phyloP scores from a whole-genome alignment of 2,329 filamentous ascomycete species.

The Intubia oerlemansii region DNA sequence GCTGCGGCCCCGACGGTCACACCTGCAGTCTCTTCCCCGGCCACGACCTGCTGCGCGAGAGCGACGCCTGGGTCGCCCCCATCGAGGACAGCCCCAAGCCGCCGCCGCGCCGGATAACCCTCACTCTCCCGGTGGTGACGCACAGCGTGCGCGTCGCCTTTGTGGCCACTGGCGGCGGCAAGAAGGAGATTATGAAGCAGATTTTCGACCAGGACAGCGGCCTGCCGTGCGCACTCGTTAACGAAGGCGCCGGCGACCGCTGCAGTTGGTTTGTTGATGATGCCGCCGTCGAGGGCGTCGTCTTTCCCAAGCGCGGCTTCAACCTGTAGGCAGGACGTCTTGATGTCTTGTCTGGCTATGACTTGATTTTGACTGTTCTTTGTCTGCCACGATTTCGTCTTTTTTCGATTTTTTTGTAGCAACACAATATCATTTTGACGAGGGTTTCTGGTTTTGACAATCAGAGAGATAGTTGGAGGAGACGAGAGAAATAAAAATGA shows the following conservation, averaged over 20 bases:
- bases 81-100: conserved; percentile 93
- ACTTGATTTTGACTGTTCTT: background rate
- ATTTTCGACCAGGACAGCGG: conserved; percentile 64
- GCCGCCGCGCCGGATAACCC: conserved; percentile 71
- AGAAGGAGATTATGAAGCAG: conserved; percentile 79
- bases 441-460: no score
- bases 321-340: conserved; percentile 17
- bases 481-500: no score
- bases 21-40: conserved; percentile 92
- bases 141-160: conserved; percentile 78
- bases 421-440: no score
- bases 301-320: conserved; percentile 55
- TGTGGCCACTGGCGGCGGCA: conserved; percentile 70
- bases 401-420: background rate
- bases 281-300: conserved; percentile 65
- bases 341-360: conserved; percentile 1
- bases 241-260: conserved; percentile 62
- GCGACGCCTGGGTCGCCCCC: conserved; percentile 74
- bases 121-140: conserved; percentile 76
- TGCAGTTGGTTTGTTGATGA: conserved; percentile 92
- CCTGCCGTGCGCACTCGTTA: conserved; percentile 74
- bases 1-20: conserved; percentile 89
- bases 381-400: background rate
- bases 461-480: no score
- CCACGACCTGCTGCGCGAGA: conserved; percentile 69